Conservation (phyloP, 352 stramenopile species). For the Phytophthora vignae region DNA sequence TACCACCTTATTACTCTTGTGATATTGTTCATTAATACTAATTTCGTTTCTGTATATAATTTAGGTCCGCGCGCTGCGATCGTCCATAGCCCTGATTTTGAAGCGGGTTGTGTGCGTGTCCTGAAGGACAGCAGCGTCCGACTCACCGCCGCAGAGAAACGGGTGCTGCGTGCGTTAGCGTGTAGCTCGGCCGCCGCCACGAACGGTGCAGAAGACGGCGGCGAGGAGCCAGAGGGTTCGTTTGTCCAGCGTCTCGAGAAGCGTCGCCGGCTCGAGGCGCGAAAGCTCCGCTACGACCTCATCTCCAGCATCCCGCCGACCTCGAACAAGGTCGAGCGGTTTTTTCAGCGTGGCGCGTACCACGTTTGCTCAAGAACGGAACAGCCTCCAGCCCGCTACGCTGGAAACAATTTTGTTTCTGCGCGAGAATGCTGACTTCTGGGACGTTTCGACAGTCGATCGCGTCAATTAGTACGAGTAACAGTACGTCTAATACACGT, state of each 20-base stretch:
- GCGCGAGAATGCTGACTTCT: neutral
- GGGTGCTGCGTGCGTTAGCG: neutral
- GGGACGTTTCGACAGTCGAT: neutral
- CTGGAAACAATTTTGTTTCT: neutral
- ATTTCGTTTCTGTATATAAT: neutral
- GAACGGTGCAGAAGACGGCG: too few relatives aligned
- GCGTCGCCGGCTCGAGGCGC: neutral
- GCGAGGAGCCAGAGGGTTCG: neutral
- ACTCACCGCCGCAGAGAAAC: neutral
- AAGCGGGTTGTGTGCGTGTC: neutral
- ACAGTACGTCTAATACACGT: neutral
- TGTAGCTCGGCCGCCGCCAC: neutral
- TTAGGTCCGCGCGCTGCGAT: neutral
- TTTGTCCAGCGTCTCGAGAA: neutral
- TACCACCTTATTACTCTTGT: neutral
- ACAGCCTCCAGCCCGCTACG: neutral
- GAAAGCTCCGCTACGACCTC: neutral
- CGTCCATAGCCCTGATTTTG: neutral
- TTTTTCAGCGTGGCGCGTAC: neutral
- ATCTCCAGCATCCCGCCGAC: neutral
- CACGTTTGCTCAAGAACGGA: neutral
- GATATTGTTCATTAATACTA: neutral
- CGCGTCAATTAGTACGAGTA: neutral
- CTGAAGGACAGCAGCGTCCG: neutral
- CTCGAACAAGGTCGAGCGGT: neutral